Evolutionary conservation across 352 stramenopile species (phyloP).

Genomic region (Pythium biforme): DNA sequence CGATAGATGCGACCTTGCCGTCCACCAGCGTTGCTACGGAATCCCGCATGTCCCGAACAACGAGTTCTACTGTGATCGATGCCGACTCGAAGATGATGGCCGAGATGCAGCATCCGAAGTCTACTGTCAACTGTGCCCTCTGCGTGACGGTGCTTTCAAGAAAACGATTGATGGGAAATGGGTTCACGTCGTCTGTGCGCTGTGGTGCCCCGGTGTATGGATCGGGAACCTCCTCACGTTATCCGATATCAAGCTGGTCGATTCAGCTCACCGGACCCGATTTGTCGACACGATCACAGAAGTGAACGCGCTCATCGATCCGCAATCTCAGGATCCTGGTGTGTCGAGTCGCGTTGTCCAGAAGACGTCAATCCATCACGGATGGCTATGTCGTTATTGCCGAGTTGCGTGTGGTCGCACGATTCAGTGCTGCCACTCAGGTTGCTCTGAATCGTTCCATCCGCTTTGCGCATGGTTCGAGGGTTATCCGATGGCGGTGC

Average conservation of each 20-base stretch:
- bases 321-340: conserved; percentile 10
- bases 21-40: conserved; percentile 89
- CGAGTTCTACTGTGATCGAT: conserved; percentile 90
- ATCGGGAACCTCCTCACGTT: conserved; percentile 81
- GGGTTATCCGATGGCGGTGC: conserved; percentile 71
- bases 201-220: conserved; percentile 87
- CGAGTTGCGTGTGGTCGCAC: conserved; percentile 74
- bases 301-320: conserved; percentile 39
- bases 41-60: conserved; percentile 77
- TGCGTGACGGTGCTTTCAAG: conserved; percentile 86
- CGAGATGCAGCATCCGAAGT: conserved; percentile 52
- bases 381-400: conserved; percentile 67
- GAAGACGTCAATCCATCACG: conserved; percentile 20
- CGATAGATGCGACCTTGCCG: conserved; percentile 85
- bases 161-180: conserved; percentile 82
- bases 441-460: conserved; percentile 70
- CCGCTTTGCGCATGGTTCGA: conserved; percentile 86
- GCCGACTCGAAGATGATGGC: conserved; percentile 50
- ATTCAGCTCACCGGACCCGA: conserved; percentile 34
- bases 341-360: not conserved
- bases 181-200: conserved; percentile 87
- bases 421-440: conserved; percentile 57
- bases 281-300: conserved; percentile 64
- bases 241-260: conserved; percentile 72
- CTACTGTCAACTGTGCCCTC: conserved; percentile 86